phyloP scores from a whole-genome alignment of 2,329 filamentous ascomycete genomes.

The Orbilia quercus region DNA sequence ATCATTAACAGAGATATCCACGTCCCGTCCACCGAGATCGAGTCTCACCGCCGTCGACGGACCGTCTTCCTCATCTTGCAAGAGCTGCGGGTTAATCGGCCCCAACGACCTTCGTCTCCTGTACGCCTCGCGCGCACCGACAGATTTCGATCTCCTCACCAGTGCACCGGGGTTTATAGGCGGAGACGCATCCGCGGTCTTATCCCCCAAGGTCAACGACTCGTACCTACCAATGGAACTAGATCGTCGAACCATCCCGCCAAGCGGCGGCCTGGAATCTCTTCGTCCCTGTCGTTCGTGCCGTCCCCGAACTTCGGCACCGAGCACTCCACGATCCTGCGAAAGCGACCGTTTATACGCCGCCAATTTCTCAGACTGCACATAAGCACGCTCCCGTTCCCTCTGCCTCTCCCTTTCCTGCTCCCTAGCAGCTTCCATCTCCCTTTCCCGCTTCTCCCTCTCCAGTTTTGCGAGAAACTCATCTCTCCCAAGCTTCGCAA shows the following conservation, averaged over 20 bases:
- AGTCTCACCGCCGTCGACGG: constrained; percentile 29
- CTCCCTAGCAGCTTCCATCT: too few relatives aligned
- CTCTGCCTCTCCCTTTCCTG: background rate
- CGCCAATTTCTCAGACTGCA: constrained; percentile 35
- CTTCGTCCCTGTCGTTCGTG: constrained; percentile 32
- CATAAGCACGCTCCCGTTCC: constrained; percentile 13
- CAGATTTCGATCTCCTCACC: constrained; percentile 51
- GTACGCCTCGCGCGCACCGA: constrained; percentile 37
- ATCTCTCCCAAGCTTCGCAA: constrained; percentile 23
- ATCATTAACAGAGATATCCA: constrained; percentile 49
- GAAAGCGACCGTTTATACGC: constrained; percentile 38
- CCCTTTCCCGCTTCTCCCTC: background rate
- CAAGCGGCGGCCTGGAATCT: constrained; percentile 22
- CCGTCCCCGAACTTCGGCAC: background rate
- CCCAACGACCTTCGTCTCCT: constrained; percentile 36
- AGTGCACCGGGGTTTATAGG: constrained; percentile 23
- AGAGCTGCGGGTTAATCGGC: constrained; percentile 8
- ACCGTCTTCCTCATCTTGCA: constrained; percentile 7
- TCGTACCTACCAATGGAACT: constrained; percentile 47
- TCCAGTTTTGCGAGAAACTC: constrained; percentile 27
- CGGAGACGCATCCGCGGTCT: constrained; percentile 15
- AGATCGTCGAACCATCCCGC: constrained; percentile 21
- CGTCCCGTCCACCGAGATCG: constrained; percentile 49
- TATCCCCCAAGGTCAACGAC: constrained; percentile 17
- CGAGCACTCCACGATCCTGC: constrained; percentile 31